Evolutionary conservation across 1,284 basidiomycete genomes (phyloP).

Genomic region (Salmacisia buchloeana): DNA sequence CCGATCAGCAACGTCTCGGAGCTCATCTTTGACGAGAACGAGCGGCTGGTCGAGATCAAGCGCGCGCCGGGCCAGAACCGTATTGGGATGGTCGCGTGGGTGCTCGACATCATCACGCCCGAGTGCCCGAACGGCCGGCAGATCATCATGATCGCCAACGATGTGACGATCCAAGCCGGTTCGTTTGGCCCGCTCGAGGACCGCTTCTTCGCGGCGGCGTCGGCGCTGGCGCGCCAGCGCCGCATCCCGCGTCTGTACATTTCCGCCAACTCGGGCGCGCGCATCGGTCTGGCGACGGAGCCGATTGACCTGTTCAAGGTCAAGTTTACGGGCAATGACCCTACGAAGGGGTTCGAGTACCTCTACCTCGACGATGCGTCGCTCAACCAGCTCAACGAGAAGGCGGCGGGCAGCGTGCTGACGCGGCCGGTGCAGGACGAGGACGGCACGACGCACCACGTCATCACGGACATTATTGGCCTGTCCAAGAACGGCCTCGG

Average conservation of each 20-base stretch:
- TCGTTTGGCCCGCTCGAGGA: constrained; percentile 96
- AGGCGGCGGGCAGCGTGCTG: constrained; percentile 63
- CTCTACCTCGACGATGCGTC: constrained; percentile 67
- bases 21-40: constrained; percentile 88
- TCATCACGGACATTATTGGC: constrained; percentile 95
- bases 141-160: constrained; percentile 88
- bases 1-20: constrained; percentile 54
- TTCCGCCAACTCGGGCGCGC: constrained; percentile 96
- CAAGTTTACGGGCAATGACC: constrained; percentile 77
- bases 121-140: constrained; percentile 86
- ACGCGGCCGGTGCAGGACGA: constrained; percentile 74
- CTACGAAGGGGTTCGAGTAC: constrained; percentile 94
- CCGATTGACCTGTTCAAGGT: constrained; percentile 80
- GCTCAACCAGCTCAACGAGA: constrained; percentile 57
- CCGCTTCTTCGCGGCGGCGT: constrained; percentile 91
- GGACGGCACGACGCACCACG: constrained; percentile 78
- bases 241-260: constrained; percentile 93
- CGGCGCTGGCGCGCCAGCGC: constrained; percentile 79
- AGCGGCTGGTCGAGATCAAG: constrained; percentile 80
- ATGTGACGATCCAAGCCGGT: constrained; percentile 97
- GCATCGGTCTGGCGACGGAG: constrained; percentile 93
- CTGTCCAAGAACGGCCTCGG: constrained; percentile 86
- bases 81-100: constrained; percentile 98
- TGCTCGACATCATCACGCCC: constrained; percentile 85
- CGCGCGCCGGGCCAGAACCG: constrained; percentile 87